Conservation (phyloP, 2,329 filamentous ascomycete genomes). For the Akanthomyces muscarius region DNA sequence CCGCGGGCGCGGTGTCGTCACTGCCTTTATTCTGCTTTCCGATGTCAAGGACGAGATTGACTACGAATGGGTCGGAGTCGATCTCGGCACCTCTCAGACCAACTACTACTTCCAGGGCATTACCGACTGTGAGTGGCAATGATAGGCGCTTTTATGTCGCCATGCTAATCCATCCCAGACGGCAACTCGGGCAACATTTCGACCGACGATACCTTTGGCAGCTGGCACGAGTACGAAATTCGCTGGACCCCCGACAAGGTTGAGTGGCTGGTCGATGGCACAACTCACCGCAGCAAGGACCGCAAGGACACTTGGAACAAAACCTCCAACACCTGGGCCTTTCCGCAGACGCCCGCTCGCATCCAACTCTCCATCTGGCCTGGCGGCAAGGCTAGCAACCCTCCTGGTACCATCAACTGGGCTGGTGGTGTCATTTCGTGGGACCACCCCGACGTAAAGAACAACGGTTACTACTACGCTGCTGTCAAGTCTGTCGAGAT, state of each 20-base stretch:
- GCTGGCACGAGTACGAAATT: constrained; percentile 88
- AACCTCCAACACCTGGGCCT: constrained; percentile 76
- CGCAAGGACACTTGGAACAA: constrained; percentile 81
- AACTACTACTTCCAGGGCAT: constrained; percentile 98
- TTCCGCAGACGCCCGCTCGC: constrained; percentile 85
- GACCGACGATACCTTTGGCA: constrained; percentile 64
- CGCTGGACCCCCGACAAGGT: constrained; percentile 86
- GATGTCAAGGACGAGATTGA: constrained; percentile 99
- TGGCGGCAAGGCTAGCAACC: constrained; percentile 75
- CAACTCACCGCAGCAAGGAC: constrained; percentile 68
- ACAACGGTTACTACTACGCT: constrained; percentile 84
- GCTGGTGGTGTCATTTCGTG: constrained; percentile 88
- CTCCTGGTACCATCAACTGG: constrained; percentile 82
- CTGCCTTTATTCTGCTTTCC: constrained; percentile 90
- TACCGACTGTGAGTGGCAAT: constrained; percentile 66
- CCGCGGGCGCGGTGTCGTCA: constrained; percentile 85
- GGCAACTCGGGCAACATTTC: constrained; percentile 70
- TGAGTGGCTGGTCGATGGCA: constrained; percentile 82
- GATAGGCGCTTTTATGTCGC: not conserved
- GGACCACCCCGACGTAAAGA: constrained; percentile 66
- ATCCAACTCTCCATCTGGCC: constrained; percentile 96
- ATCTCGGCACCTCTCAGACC: constrained; percentile 75
- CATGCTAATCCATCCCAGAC: constrained; percentile 48
- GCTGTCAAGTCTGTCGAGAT: constrained; percentile 73
- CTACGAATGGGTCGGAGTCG: constrained; percentile 86